Evolutionary conservation across 192 early-diverging fungal genomes (phyloP).

Genomic region (Backusella australiensis): DNA sequence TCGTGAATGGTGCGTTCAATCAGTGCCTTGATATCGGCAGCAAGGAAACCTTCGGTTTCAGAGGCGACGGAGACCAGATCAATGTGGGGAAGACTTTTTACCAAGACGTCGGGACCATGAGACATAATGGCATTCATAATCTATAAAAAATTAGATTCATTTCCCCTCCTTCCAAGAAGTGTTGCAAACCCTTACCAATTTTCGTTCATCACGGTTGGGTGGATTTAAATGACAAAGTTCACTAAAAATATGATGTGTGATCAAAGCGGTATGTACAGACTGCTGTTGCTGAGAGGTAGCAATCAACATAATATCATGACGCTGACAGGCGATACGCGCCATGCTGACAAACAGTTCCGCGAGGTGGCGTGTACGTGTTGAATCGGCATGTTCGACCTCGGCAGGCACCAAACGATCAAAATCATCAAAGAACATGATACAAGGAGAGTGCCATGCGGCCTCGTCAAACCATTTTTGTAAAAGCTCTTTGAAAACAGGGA

Average conservation of each 20-base stretch:
- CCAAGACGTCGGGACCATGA: slow-evolving; percentile 44
- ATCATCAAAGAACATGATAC: slow-evolving; percentile 73
- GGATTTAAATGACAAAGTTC: slow-evolving; percentile 61
- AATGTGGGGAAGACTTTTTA: slow-evolving; percentile 51
- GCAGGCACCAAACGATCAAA: slow-evolving; percentile 72
- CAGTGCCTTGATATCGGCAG: slow-evolving; percentile 76
- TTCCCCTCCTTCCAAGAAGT: too few relatives aligned
- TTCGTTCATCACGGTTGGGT: slow-evolving; percentile 63
- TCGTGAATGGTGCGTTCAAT: slow-evolving; percentile 82
- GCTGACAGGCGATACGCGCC: slow-evolving; percentile 41
- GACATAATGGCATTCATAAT: slow-evolving; percentile 72
- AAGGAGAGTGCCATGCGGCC: slow-evolving; percentile 70
- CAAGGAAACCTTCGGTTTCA: slow-evolving; percentile 85
- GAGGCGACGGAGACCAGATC: slow-evolving; percentile 73
- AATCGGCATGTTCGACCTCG: slow-evolving; percentile 71
- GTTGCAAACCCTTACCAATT: slow-evolving; percentile 40
- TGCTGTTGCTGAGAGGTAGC: slow-evolving; percentile 66
- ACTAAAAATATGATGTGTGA: slow-evolving; percentile 61
- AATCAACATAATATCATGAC: slow-evolving; percentile 53
- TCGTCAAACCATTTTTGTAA: slow-evolving; percentile 59
- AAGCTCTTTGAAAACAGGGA: slow-evolving; percentile 57
- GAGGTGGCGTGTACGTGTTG: slow-evolving; percentile 59
- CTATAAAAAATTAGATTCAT: slow-evolving; percentile 21
- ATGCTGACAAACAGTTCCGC: slow-evolving; percentile 64
- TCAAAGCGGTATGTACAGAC: slow-evolving; percentile 56